Conservation (phyloP, 768 basidiomycete genomes). For the Leccinellum luteum region DNA sequence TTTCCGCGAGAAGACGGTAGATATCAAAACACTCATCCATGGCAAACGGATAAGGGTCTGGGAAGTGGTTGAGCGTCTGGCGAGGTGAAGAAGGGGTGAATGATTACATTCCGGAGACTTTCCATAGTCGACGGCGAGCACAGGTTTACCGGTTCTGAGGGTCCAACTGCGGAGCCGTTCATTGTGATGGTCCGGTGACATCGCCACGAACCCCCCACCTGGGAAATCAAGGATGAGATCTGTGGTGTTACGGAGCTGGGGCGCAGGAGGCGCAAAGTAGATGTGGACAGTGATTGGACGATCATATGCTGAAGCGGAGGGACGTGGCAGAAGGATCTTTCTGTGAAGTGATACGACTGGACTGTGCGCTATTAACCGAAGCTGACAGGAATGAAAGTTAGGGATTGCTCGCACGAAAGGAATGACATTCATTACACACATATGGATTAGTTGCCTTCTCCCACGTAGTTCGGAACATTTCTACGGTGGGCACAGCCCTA, state of each 20-base stretch:
- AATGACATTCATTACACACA: constrained; percentile 59
- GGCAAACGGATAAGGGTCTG: constrained; percentile 96
- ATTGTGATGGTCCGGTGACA: constrained; percentile 96
- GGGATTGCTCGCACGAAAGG: constrained; percentile 24
- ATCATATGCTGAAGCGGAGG: constrained; percentile 66
- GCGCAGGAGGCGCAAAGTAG: constrained; percentile 72
- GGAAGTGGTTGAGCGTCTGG: neutral
- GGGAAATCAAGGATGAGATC: constrained; percentile 92
- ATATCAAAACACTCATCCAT: constrained; percentile 94
- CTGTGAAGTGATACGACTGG: constrained; percentile 64
- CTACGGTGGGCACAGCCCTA: constrained; percentile 90
- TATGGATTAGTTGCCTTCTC: constrained; percentile 95
- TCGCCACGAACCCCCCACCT: constrained; percentile 95
- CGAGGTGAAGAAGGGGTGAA: constrained; percentile 2
- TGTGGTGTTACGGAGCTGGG: constrained; percentile 59
- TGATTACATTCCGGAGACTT: constrained; percentile 92
- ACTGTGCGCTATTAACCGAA: constrained; percentile 55
- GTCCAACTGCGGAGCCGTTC: constrained; percentile 91
- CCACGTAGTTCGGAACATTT: constrained; percentile 96
- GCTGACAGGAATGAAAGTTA: constrained; percentile 38
- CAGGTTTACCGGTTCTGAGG: constrained; percentile 67
- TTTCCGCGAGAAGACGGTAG: constrained; percentile 78
- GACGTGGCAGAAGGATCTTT: constrained; percentile 82
- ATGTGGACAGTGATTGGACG: constrained; percentile 83
- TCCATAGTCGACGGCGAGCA: constrained; percentile 89